These are phyloP conservation scores for Neophaeococcomyces mojaviensis DNA, from an alignment of 2,329 filamentous ascomycete species.

Conservation along the genomic window DNA sequence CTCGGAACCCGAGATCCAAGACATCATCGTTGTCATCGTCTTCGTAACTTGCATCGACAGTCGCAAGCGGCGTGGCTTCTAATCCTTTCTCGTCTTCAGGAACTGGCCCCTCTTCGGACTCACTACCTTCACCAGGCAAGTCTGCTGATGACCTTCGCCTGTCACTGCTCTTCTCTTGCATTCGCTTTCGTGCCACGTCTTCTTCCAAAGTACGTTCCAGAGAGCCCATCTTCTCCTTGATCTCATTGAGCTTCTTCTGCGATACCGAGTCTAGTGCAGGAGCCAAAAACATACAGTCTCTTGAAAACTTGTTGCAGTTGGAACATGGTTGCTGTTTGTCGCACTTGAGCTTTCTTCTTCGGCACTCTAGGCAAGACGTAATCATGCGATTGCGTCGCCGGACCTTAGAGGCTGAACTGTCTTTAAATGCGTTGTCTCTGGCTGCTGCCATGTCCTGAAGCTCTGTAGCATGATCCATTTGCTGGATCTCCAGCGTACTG, in stretches of 20 bases:
- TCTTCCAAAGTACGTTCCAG: constrained; percentile 63
- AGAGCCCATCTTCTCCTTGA: constrained; percentile 70
- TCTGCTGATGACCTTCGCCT: constrained; percentile 36
- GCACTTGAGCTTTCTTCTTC: constrained; percentile 70
- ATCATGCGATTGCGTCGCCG: constrained; percentile 59
- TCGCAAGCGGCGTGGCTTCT: constrained; percentile 55
- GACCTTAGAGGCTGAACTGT: constrained; percentile 22
- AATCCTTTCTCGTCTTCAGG: constrained; percentile 51
- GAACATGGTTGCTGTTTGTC: constrained; percentile 65
- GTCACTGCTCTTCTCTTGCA: constrained; percentile 26
- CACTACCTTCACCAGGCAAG: constrained; percentile 40
- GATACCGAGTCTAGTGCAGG: constrained; percentile 61
- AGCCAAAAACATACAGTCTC: constrained; percentile 57
- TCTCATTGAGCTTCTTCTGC: constrained; percentile 63
- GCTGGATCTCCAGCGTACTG: no score
- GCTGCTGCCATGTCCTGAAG: no score
- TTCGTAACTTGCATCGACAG: constrained; percentile 61
- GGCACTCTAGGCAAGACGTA: constrained; percentile 62
- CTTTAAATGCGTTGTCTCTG: background rate
- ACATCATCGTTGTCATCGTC: constrained; percentile 57
- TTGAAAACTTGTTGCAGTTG: constrained; percentile 48
- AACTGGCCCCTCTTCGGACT: constrained; percentile 42
- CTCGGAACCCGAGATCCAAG: constrained; percentile 62
- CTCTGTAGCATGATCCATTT: no score
- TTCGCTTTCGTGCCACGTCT: constrained; percentile 45